These are phyloP conservation scores for Thelephora terrestris DNA, from an alignment of 1,284 basidiomycete species.

Conservation along the genomic window DNA sequence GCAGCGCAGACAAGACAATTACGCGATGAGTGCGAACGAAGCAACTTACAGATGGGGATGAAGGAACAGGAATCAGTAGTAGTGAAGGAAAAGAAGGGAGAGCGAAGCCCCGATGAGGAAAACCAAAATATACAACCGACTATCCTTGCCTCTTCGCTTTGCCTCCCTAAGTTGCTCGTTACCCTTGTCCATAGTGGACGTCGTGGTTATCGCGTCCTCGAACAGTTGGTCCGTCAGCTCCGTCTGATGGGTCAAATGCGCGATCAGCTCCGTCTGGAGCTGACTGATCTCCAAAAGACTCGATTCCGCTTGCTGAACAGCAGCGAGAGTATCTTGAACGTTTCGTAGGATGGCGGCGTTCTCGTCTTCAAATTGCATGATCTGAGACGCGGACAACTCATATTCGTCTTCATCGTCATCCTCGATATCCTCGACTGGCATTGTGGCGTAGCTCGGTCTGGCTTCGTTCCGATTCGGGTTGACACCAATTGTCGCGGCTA, in stretches of 20 bases:
- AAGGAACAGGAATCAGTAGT: conserved; percentile 39
- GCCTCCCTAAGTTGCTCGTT: conserved; percentile 82
- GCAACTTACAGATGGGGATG: background rate
- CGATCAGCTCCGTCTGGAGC: conserved; percentile 80
- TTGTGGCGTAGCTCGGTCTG: conserved; percentile 14
- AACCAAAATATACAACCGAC: conserved; percentile 73
- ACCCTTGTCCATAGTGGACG: conserved; percentile 76
- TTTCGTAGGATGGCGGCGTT: conserved; percentile 76
- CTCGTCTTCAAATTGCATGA: conserved; percentile 85
- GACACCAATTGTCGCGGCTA: conserved; percentile 55
- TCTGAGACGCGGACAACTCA: conserved; percentile 73
- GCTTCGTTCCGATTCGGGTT: conserved; percentile 18
- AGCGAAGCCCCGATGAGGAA: conserved; percentile 84
- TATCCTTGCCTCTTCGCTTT: conserved; percentile 69
- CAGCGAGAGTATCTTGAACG: conserved; percentile 75
- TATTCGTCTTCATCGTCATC: conserved; percentile 64
- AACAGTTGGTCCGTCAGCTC: conserved; percentile 83
- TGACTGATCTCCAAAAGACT: conserved; percentile 84
- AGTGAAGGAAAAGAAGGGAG: conserved; percentile 80
- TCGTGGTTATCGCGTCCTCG: conserved; percentile 81
- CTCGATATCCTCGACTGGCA: conserved; percentile 36
- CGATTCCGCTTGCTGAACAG: conserved; percentile 83
- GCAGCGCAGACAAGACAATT: no score
- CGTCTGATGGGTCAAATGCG: conserved; percentile 80
- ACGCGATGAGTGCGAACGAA: no score